Percentiles rank a stretch among this genome's conserved stretches.
Evolutionary conservation across 2,329 filamentous ascomycete genomes (phyloP).

Genomic region (Hysterium pulicare): DNA sequence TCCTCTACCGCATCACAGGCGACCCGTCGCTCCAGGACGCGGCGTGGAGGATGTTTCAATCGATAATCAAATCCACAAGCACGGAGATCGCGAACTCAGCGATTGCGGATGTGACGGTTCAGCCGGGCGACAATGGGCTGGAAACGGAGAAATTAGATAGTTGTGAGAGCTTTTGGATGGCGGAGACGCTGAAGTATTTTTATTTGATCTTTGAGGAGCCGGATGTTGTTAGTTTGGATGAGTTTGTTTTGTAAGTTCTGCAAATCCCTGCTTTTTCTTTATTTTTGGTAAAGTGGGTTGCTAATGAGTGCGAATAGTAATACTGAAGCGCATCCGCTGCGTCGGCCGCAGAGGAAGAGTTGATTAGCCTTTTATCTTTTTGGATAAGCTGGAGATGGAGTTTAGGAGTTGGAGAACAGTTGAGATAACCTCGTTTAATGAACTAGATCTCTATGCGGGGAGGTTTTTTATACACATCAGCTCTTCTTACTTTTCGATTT

Average conservation of each 20-base stretch:
- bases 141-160: constrained; percentile 27
- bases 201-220: constrained; percentile 75
- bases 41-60: constrained; percentile 81
- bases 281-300: background rate
- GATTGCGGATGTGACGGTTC: constrained; percentile 60
- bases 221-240: constrained; percentile 62
- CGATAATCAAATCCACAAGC: constrained; percentile 63
- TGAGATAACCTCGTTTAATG: too few species aligned
- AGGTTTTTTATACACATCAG: too few species aligned
- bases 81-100: constrained; percentile 68
- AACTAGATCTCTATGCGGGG: too few species aligned
- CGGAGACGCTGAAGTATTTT: constrained; percentile 90
- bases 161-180: constrained; percentile 77
- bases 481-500: too few species aligned
- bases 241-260: constrained; percentile 56
- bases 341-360: constrained; percentile 19
- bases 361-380: background rate
- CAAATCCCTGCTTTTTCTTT: background rate
- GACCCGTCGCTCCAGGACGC: constrained; percentile 71
- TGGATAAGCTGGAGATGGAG: background rate
- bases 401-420: background rate
- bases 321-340: constrained; percentile 50
- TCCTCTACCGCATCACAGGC: constrained; percentile 86
- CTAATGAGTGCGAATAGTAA: constrained; percentile 28
- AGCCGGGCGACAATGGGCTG: constrained; percentile 13